These are phyloP conservation scores for Nannizziopsis barbatae DNA, from an alignment of 2,329 filamentous ascomycete genomes.

Conservation along the genomic window DNA sequence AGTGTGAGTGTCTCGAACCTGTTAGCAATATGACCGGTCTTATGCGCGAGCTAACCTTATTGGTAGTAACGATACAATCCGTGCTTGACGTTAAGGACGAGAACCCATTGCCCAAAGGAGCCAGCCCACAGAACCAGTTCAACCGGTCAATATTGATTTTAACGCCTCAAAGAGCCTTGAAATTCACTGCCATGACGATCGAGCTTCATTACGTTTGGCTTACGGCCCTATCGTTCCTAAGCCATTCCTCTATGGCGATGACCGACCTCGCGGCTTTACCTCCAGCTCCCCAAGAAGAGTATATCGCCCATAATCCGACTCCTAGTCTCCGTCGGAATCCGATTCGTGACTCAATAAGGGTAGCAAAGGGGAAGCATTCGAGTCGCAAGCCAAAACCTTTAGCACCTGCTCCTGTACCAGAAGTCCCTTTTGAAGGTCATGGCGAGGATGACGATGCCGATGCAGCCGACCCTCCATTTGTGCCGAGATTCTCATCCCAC, in stretches of 20 bases:
- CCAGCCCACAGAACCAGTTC: slow-evolving; percentile 49
- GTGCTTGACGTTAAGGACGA: slow-evolving; percentile 95
- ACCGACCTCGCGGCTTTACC: slow-evolving; percentile 57
- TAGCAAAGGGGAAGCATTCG: slow-evolving; percentile 63
- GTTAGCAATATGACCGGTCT: not conserved
- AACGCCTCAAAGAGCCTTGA: slow-evolving; percentile 83
- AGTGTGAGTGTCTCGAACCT: slow-evolving; percentile 48
- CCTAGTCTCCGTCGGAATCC: slow-evolving; percentile 43
- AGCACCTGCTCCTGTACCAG: slow-evolving; percentile 25
- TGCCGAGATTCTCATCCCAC: slow-evolving; percentile 50
- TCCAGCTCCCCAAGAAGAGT: slow-evolving; percentile 39
- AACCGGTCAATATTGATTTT: slow-evolving; percentile 90
- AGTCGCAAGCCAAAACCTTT: slow-evolving; percentile 31
- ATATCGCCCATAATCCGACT: slow-evolving; percentile 34
- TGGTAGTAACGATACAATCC: slow-evolving; percentile 81
- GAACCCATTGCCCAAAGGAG: slow-evolving; percentile 67
- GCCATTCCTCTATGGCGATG: slow-evolving; percentile 72
- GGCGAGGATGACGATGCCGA: slow-evolving; percentile 28
- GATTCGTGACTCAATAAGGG: slow-evolving; percentile 78
- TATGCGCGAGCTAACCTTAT: slow-evolving; percentile 23
- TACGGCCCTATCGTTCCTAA: slow-evolving; percentile 85
- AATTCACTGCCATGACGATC: slow-evolving; percentile 73
- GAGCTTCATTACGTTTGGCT: slow-evolving; percentile 94
- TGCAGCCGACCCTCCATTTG: slow-evolving; percentile 41
- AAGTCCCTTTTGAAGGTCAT: slow-evolving; percentile 25